Base-by-base conservation (phyloP, 768 basidiomycete genomes). In the Pisolithus albus region DNA sequence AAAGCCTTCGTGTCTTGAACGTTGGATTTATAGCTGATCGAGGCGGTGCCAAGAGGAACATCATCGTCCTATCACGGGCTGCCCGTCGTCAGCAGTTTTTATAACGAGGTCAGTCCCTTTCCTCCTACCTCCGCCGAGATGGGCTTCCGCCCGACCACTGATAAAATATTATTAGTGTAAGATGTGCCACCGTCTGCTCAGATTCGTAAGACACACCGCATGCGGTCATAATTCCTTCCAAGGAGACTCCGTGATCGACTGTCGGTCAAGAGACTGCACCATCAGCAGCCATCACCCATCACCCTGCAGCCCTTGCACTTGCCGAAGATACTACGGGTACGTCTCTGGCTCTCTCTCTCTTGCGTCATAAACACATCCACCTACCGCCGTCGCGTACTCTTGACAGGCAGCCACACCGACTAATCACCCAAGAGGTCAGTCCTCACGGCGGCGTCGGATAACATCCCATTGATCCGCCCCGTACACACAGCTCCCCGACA, bases 121-220 rank as follows among this genome's bases (percentile, higher is more conserved):
- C 63, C 63, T 70, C 74, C 72, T 79, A 77, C 75, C 75, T 78
- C 77, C 78, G 76, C 77, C 78, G 78, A 78, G 72, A 57, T 64
- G 51, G 57, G 52, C 57, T 4, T 58, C 56, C 40, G 4, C 49
- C 44, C 42, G 21, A 43, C 43, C 43, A 18, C 26, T 46, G 21
- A 23, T 23, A 23, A 23, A 23, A 23, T 23, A 23, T 47, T 50
- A 53, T 53, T 52, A 42, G 49, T 48, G 52, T 56, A 56, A 62
- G 58, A 87, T 88, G 85, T 88, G 85, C 71, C 78, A 81, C 65
- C 77, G 82, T 56, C 72, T 70, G 47, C 76, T 86, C 60, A 72
- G 67, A 57, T 78, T 84, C 65, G 67, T 63, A 51, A 75, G 70
- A 60, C 76, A 72, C 56, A 63, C 60, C 30, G 64, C 38, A n/a